Evolutionary conservation across 371 early-diverging fungal species (phyloP).

Genomic region (Blyttiomyces sp.): DNA sequence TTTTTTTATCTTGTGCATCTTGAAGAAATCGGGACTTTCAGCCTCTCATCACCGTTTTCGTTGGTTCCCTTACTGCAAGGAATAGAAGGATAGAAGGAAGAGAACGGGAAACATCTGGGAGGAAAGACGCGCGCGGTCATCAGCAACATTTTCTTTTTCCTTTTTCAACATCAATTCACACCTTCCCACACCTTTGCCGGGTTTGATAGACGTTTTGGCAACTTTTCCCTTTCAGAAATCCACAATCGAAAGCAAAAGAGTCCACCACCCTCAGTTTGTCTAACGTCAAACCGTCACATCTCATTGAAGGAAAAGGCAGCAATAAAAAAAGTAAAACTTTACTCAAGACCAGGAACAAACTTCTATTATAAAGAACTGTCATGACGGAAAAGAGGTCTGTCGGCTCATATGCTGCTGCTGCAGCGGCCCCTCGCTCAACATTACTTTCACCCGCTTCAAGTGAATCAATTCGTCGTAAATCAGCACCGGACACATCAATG

Average conservation of each 20-base stretch:
- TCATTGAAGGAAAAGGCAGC: no score
- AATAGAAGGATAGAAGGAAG: no score
- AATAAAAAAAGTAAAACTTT: no score
- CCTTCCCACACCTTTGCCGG: not conserved
- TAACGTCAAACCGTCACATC: not conserved
- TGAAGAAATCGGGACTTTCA: no score
- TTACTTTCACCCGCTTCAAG: not conserved
- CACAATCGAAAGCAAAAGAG: not conserved
- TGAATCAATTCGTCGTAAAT: not conserved
- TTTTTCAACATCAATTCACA: not conserved
- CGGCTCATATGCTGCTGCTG: slow-evolving; percentile 1
- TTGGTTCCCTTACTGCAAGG: no score
- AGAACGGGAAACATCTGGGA: not conserved
- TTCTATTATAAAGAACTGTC: not conserved
- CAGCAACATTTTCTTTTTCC: not conserved
- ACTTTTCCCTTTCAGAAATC: not conserved
- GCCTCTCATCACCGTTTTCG: no score
- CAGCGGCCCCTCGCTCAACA: not conserved
- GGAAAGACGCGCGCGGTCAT: not conserved
- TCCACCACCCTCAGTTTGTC: not conserved
- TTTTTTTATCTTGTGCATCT: not conserved
- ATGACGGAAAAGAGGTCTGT: not conserved
- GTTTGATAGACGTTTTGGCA: not conserved
- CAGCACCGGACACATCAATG: slow-evolving; percentile 1
- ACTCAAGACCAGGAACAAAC: no score